These are phyloP conservation scores for Cladosporium sp. DNA, from an alignment of 2,329 filamentous ascomycete genomes.

Conservation along the genomic window DNA sequence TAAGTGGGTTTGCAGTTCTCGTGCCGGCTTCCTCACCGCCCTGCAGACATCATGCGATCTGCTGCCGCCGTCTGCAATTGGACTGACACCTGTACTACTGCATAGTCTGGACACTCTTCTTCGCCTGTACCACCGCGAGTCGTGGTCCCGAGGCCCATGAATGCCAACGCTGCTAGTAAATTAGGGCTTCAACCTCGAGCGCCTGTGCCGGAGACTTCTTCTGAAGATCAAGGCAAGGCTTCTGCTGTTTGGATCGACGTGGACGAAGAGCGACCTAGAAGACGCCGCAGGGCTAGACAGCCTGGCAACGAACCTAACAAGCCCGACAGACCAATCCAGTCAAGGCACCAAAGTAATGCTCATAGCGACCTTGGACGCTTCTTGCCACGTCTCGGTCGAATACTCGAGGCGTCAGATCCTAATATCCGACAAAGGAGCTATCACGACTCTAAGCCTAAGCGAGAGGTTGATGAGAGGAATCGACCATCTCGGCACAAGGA, in stretches of 20 bases:
- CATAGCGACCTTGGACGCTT: constrained; percentile 27
- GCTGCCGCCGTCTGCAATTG: constrained; percentile 11
- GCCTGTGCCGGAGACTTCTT: constrained; percentile 18
- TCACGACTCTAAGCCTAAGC: background rate
- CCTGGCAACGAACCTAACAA: background rate
- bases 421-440: constrained; percentile 2
- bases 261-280: constrained; percentile 18
- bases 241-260: constrained; percentile 28
- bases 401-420: constrained; percentile 34
- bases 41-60: constrained; percentile 14
- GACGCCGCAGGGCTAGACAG: constrained; percentile 9
- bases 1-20: constrained; percentile 20
- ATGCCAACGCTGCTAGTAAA: constrained; percentile 15
- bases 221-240: constrained; percentile 17
- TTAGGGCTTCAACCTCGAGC: constrained; percentile 19
- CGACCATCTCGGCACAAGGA: constrained; percentile 16
- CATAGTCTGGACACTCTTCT: constrained; percentile 18
- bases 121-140: constrained; percentile 22
- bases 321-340: background rate
- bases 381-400: constrained; percentile 38
- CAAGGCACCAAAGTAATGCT: constrained; percentile 8
- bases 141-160: constrained; percentile 21
- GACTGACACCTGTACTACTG: constrained; percentile 19
- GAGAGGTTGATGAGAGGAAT: constrained; percentile 2
- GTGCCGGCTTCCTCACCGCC: constrained; percentile 9